These are phyloP conservation scores for Porphyra umbilicalis DNA, from an alignment of 31 red algal species.

Conservation along the genomic window DNA sequence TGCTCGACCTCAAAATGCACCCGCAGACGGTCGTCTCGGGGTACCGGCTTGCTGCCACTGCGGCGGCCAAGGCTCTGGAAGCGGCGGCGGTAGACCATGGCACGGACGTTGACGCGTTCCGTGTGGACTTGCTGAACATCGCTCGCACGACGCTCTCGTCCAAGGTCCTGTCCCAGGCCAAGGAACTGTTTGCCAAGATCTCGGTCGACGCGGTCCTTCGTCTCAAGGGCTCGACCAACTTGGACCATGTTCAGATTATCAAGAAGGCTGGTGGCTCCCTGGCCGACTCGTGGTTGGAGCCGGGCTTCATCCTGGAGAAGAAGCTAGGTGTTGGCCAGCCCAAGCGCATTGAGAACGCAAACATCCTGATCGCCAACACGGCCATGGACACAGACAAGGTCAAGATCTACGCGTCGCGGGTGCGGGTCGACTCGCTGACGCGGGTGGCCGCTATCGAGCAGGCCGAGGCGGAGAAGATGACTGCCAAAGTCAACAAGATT, in stretches of 20 bases:
- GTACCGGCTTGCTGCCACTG: conserved; percentile 62
- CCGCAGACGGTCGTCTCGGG: conserved; percentile 83
- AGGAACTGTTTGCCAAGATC: conserved; percentile 85
- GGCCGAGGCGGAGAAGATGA: conserved; percentile 94
- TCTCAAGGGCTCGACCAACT: conserved; percentile 76
- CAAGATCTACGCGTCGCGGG: conserved; percentile 94
- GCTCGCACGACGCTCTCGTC: conserved; percentile 81
- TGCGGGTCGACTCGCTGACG: conserved; percentile 77
- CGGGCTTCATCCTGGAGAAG: conserved; percentile 96
- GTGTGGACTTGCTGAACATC: conserved; percentile 78
- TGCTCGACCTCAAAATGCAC: conserved; percentile 85
- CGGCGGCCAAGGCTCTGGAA: conserved; percentile 63
- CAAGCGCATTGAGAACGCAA: conserved; percentile 84
- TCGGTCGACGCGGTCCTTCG: conserved; percentile 92
- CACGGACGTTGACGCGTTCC: conserved; percentile 36
- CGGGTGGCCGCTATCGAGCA: conserved; percentile 94
- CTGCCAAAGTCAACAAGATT: conserved; percentile 83
- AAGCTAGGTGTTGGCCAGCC: conserved; percentile 96
- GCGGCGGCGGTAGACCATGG: conserved; percentile 58
- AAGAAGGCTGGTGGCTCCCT: conserved; percentile 87
- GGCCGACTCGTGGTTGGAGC: conserved; percentile 87
- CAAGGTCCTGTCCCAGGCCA: conserved; percentile 85
- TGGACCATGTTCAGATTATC: conserved; percentile 95
- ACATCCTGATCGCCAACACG: conserved; percentile 93
- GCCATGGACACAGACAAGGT: conserved; percentile 99